phyloP scores from a whole-genome alignment of 2,329 filamentous ascomycete species.

The Fusarium verticillioides region DNA sequence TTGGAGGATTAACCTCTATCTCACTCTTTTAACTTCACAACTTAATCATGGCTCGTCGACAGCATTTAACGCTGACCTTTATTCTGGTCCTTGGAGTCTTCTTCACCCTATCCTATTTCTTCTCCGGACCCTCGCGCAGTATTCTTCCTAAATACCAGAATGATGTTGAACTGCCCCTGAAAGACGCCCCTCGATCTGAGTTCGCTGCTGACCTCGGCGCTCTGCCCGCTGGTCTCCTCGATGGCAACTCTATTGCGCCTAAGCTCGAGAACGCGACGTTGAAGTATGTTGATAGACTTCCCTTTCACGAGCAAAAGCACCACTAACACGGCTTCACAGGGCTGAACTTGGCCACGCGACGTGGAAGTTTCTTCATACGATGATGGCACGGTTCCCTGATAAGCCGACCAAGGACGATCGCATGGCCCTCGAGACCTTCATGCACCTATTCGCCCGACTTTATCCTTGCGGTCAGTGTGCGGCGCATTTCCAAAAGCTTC shows the following conservation, averaged over 20 bases:
- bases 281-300: conserved; percentile 65
- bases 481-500: conserved; percentile 71
- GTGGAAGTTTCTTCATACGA: conserved; percentile 78
- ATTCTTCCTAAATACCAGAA: conserved; percentile 34
- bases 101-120: conserved; percentile 68
- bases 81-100: conserved; percentile 66
- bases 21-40: conserved; percentile 29
- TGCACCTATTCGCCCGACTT: conserved; percentile 73
- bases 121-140: conserved; percentile 57
- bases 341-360: conserved; percentile 74
- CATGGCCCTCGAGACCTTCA: conserved; percentile 71
- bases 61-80: conserved; percentile 64
- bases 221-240: conserved; percentile 63
- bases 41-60: conserved; percentile 61
- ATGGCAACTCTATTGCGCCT: conserved; percentile 78
- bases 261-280: conserved; percentile 85
- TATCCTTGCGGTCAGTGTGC: conserved; percentile 79
- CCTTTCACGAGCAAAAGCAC: neutral
- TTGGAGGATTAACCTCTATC: conserved; percentile 40
- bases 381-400: conserved; percentile 76
- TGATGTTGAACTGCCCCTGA: conserved; percentile 40
- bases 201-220: conserved; percentile 55
- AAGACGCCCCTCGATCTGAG: conserved; percentile 41
- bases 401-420: conserved; percentile 71
- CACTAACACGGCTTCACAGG: conserved; percentile 48